Evolutionary conservation across 805 yeast genomes (phyloP).

Genomic region (Scheffersomyces stipitis): DNA sequence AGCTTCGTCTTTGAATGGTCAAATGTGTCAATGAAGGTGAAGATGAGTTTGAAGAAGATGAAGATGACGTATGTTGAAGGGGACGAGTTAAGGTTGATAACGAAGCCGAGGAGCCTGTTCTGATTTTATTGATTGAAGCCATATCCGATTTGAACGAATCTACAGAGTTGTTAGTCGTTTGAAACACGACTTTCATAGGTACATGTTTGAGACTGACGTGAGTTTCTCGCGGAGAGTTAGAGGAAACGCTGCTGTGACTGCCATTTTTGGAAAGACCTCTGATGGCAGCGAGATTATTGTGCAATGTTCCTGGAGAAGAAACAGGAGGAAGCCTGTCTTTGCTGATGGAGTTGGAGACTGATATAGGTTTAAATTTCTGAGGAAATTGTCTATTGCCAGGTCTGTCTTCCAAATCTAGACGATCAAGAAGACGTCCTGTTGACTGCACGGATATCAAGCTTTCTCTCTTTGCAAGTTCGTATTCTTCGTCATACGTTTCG

Average conservation of each 20-base stretch:
- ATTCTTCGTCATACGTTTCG: conserved; percentile 17
- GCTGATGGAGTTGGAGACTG: background rate
- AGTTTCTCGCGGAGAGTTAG: background rate
- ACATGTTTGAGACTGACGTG: conserved; percentile 4
- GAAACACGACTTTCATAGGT: conserved; percentile 12
- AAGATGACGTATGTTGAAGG: conserved; percentile 1
- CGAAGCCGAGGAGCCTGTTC: background rate
- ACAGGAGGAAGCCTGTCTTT: background rate
- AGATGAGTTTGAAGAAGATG: background rate
- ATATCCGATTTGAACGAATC: conserved; percentile 26
- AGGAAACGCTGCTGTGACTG: background rate
- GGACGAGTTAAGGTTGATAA: conserved; percentile 4
- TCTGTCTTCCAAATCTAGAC: conserved; percentile 26
- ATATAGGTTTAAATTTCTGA: background rate
- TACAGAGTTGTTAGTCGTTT: conserved; percentile 21
- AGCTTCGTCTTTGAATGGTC: too few species aligned
- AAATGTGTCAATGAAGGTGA: conserved; percentile 7
- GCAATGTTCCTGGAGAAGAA: background rate
- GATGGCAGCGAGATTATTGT: background rate
- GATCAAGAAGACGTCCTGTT: conserved; percentile 31
- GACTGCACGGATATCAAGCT: conserved; percentile 26
- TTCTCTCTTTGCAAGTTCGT: conserved; percentile 12
- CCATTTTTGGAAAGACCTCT: background rate
- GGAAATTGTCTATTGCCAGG: too few species aligned
- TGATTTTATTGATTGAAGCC: conserved; percentile 6